These are phyloP conservation scores for Trichocladium uniseriatum DNA, from an alignment of 495 filamentous ascomycete genomes.

Conservation along the genomic window DNA sequence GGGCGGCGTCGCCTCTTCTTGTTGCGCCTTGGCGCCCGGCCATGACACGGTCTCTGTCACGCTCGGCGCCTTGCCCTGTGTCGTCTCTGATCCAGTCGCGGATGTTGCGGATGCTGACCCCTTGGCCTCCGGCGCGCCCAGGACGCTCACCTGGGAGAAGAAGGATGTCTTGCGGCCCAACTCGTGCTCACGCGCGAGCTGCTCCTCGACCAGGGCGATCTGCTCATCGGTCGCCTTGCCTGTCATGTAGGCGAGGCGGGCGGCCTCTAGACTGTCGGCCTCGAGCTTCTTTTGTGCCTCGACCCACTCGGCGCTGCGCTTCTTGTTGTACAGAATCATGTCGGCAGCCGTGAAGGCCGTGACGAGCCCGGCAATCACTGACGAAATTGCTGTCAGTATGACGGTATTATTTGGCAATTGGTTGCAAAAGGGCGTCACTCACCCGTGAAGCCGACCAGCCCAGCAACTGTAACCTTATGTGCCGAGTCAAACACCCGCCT, in stretches of 20 bases:
- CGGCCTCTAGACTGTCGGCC: conserved; percentile 41
- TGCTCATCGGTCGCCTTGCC: conserved; percentile 55
- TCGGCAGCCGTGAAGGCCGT: conserved; percentile 75
- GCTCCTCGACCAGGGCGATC: conserved; percentile 39
- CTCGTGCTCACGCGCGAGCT: conserved; percentile 22
- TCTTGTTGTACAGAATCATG: conserved; percentile 80
- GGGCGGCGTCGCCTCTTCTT: background rate
- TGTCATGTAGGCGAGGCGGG: conserved; percentile 50
- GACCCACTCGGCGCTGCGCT: conserved; percentile 55
- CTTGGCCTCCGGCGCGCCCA: conserved; percentile 14
- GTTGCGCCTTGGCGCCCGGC: background rate
- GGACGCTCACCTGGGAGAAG: conserved; percentile 24
- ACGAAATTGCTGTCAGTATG: no score
- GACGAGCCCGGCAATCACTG: conserved; percentile 63
- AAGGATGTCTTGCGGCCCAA: conserved; percentile 20
- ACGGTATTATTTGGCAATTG: background rate
- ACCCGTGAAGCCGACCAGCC: conserved; percentile 75
- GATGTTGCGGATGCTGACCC: background rate
- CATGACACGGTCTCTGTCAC: conserved; percentile 10
- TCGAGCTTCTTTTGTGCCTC: conserved; percentile 52
- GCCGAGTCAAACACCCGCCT: conserved; percentile 71
- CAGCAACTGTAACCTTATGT: conserved; percentile 66
- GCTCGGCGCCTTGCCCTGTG: background rate
- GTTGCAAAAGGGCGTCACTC: conserved; percentile 18
- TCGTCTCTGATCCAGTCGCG: background rate